Percentiles rank a stretch among this genome's conserved stretches.
These are phyloP conservation scores for Pseudognaphalium luteoalbum DNA, from an alignment of 129 eudicot species.

Conservation along the genomic window DNA sequence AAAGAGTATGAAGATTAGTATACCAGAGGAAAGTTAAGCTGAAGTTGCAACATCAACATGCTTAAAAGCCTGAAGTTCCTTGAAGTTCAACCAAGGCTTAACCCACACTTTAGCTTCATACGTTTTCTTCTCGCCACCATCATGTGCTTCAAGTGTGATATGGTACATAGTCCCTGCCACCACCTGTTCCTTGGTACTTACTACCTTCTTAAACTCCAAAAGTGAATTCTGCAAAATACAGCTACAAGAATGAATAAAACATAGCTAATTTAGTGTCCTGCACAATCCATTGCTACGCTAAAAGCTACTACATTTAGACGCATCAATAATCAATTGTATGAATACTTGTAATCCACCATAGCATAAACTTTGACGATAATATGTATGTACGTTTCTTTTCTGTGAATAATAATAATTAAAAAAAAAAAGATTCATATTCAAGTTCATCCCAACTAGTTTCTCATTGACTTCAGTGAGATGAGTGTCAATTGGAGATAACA, in stretches of 20 bases:
- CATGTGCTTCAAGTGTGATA: conserved; percentile 58
- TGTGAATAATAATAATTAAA: neutral
- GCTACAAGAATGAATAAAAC: too few species aligned
- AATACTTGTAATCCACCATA: neutral
- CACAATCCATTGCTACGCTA: neutral
- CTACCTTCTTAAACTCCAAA: conserved; percentile 57
- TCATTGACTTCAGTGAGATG: conserved; percentile 3
- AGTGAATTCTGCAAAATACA: conserved; percentile 48
- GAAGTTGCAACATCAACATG: conserved; percentile 27
- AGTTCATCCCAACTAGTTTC: neutral
- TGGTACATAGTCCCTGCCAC: conserved; percentile 60
- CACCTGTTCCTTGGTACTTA: conserved; percentile 59
- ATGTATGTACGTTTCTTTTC: neutral
- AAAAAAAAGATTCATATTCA: neutral
- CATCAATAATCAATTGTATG: neutral
- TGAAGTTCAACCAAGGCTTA: conserved; percentile 70
- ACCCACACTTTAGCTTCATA: conserved; percentile 79
- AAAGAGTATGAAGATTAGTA: neutral
- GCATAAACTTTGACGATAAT: neutral
- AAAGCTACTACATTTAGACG: neutral
- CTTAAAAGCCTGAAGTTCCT: conserved; percentile 59
- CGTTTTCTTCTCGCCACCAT: conserved; percentile 53
- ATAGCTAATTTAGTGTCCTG: neutral
- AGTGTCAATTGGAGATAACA: neutral
- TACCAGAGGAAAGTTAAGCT: conserved; percentile 22